Evolutionary conservation across 2,329 filamentous ascomycete genomes (phyloP).

Genomic region (Beauveria sp.): DNA sequence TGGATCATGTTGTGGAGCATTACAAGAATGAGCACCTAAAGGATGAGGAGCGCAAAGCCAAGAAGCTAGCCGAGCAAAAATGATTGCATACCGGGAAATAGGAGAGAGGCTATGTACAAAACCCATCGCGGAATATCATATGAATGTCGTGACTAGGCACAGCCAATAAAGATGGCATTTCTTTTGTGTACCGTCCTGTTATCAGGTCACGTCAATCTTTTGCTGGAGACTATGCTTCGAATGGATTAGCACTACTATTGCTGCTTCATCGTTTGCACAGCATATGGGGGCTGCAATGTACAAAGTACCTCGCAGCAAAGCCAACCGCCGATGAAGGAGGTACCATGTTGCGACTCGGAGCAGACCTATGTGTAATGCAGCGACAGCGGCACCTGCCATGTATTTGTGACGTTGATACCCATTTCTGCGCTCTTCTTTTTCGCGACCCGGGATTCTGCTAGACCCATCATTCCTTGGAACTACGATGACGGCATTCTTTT

Average conservation of each 20-base stretch:
- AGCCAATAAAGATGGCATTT: conserved; percentile 10
- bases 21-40: conserved; percentile 46
- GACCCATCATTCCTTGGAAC: neutral
- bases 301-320: neutral
- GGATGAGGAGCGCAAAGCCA: conserved; percentile 48
- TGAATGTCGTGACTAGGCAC: neutral
- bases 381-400: conserved; percentile 4
- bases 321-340: neutral
- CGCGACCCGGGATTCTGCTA: neutral
- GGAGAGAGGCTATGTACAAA: conserved; percentile 9
- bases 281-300: neutral
- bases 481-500: neutral
- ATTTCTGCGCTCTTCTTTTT: neutral
- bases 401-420: neutral
- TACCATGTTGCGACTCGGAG: neutral
- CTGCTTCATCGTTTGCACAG: neutral
- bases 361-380: neutral
- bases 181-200: neutral
- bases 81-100: conserved; percentile 13
- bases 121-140: neutral
- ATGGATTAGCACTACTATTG: neutral
- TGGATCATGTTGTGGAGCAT: conserved; percentile 51
- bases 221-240: neutral
- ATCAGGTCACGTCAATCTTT: neutral
- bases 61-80: conserved; percentile 38